Evolutionary conservation across 768 basidiomycete species (phyloP), one percentile per base, ranked within the genome.

Genomic region (Psilocybe azurescens): DNA sequence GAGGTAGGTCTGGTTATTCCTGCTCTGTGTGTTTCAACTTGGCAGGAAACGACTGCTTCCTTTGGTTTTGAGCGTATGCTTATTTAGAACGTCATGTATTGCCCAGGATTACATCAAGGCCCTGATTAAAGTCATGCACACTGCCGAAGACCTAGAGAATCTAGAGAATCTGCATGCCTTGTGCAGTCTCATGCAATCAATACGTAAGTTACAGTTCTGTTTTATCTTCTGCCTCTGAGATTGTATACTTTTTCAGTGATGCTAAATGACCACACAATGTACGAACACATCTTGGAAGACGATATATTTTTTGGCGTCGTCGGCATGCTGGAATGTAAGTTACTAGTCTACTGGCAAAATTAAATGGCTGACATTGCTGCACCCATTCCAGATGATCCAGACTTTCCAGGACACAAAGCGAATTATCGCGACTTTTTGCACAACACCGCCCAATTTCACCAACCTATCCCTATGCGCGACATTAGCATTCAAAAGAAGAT

Each of bases 351-450:
- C 60, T 39, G 46, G 54, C 60, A 60, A 53, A 56, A 44, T 63
- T 58, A 51, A 47, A 65, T 14, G 32, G 41, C 62, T 62, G 20
- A 56, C 41, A 3, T 46, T 67, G 48, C 55, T 53, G 41, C 32
- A 53, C 13, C 54, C 13, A 20, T 44, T 46, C 57, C 72, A 97
- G 96, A 99, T 73, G 97, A 99, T 70, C 95, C 97, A 65, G 97
- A 98, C 67, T 99, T 97, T 73, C 97, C 97, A 20, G 82, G 79
- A n/a, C 89, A 96, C 78, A 98, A 98, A 78, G 97, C 97, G 54
- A 94, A 95, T 69, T 99, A 98, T 74, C 95, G 97, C 55, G 91
- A 96, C 62, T 97, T 98, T 73, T 87, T 98, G 39, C 83, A 88
- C 55, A 83, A 91, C 67, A 89, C 87, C 9, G 83, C 92, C n/a